Evolutionary conservation across 768 basidiomycete genomes (phyloP).

Genomic region (Leccinum rimulosum): DNA sequence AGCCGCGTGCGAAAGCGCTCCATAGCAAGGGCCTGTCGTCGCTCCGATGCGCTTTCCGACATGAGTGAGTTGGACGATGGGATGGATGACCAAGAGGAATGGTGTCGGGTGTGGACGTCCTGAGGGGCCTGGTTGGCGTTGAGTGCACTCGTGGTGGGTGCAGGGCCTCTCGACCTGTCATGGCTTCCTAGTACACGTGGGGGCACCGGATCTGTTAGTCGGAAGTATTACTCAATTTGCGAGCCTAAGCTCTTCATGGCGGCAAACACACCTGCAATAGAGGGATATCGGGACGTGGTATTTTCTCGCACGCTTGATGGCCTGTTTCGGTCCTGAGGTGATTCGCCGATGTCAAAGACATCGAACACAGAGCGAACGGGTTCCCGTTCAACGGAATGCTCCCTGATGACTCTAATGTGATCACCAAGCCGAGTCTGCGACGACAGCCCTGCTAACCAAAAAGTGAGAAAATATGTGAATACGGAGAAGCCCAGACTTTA

Average conservation of each 20-base stretch:
- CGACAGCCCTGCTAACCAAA: neutral
- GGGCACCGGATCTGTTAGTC: constrained; percentile 15
- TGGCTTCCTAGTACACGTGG: constrained; percentile 14
- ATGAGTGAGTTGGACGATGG: constrained; percentile 40
- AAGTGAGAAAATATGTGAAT: neutral
- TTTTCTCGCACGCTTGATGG: constrained; percentile 11
- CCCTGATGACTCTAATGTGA: constrained; percentile 20
- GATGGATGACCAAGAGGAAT: constrained; percentile 30
- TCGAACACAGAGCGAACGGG: constrained; percentile 28
- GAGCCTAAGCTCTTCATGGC: neutral
- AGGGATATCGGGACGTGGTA: constrained; percentile 7
- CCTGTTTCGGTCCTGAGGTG: constrained; percentile 19
- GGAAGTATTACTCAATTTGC: constrained; percentile 3
- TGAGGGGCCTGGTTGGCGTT: constrained; percentile 5
- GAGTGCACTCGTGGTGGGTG: constrained; percentile 8
- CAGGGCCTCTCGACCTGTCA: constrained; percentile 13
- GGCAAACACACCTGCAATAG: constrained; percentile 13
- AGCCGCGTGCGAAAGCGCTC: constrained; percentile 31
- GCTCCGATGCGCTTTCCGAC: constrained; percentile 44
- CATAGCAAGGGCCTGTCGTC: constrained; percentile 37
- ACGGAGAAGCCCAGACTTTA: constrained; percentile 2
- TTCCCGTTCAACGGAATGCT: constrained; percentile 22
- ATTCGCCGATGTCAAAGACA: constrained; percentile 26
- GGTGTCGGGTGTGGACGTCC: constrained; percentile 18
- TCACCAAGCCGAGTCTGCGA: constrained; percentile 10